Conservation (phyloP, 352 stramenopile species). For the Thraustotheca clavata region DNA sequence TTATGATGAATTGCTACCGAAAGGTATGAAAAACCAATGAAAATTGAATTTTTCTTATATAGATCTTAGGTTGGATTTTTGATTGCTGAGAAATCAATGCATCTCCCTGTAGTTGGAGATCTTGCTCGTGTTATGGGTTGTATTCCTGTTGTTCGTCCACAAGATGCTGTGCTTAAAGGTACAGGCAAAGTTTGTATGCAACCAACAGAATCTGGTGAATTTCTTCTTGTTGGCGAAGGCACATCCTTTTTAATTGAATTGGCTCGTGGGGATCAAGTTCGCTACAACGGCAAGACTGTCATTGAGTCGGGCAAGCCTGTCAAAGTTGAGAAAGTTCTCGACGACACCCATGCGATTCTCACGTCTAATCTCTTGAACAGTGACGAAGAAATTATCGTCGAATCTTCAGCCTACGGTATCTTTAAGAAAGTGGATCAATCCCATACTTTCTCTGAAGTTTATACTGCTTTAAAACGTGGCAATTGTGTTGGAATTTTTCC, state of each 20-base stretch:
- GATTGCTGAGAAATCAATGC: constrained; percentile 96
- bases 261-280: constrained; percentile 57
- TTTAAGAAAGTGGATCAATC: constrained; percentile 89
- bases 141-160: constrained; percentile 95
- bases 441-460: constrained; percentile 89
- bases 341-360: constrained; percentile 77
- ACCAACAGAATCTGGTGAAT: constrained; percentile 26
- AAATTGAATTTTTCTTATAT: neutral
- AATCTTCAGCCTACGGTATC: constrained; percentile 65
- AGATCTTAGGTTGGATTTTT: constrained; percentile 85
- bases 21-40: constrained; percentile 41
- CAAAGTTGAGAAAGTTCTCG: constrained; percentile 75
- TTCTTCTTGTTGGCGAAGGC: constrained; percentile 47
- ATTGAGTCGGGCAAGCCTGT: constrained; percentile 75
- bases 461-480: constrained; percentile 81
- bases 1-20: constrained; percentile 91
- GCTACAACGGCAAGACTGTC: constrained; percentile 63
- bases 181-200: constrained; percentile 56
- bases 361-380: constrained; percentile 36
- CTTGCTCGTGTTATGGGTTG: constrained; percentile 92
- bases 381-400: constrained; percentile 5
- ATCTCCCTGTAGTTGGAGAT: constrained; percentile 90
- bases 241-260: constrained; percentile 28
- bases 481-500: constrained; percentile 96
- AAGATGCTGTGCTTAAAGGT: constrained; percentile 82